Base-by-base conservation (phyloP, 2,329 filamentous ascomycete species). In the Paraconiothyrium brasiliense region DNA sequence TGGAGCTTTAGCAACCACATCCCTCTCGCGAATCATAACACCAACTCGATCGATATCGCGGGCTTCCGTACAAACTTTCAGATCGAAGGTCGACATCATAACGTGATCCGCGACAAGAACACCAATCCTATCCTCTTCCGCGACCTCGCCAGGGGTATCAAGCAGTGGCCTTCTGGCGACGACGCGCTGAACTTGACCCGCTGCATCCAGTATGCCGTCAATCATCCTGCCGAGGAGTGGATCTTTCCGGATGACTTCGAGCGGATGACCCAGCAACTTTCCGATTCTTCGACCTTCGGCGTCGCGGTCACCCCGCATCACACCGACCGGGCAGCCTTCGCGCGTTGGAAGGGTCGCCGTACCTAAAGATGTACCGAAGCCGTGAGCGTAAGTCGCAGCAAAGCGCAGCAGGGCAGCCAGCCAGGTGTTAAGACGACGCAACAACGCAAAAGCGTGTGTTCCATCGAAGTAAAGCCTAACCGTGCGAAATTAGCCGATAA, bases 1-100 rank as follows among this genome's bases (percentile, higher is more conserved):
- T 75, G 73, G 71, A 65, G 59, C 2, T 57, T 67, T 7, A 34
- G 54, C 4, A 61, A 43, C 9, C 67, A 73, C 43, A 3, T 44
- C 11, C 57, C 49, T n/a, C 63, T 68, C 1, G 16, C 30, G 6
- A 32, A 41, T 3, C 69, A 67, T 22, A 43, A 73, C 27, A 37
- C 58, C 1, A 6, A 54, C 0, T 72, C 59, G 51, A 54, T 73
- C 14, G 35, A 54, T 16, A 67, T 71, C 32, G 54, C 66, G 0
- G 62, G 59, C 13, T 71, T 75, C 24, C 56, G 63, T 11, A 51
- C 59, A 1, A 1, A n/a, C 11, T 20, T 20, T 3, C 30, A 50
- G n/a, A 50, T 68, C 6, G 39, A 49, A 16, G 20, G 39, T 1
- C 24, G 30, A 20, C 4, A 34, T 6, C 20, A 1, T 10, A 14